Percentiles rank a stretch among this genome's conserved stretches.
Conservation (phyloP, 495 filamentous ascomycete genomes). For the Cudoniella acicularis region DNA sequence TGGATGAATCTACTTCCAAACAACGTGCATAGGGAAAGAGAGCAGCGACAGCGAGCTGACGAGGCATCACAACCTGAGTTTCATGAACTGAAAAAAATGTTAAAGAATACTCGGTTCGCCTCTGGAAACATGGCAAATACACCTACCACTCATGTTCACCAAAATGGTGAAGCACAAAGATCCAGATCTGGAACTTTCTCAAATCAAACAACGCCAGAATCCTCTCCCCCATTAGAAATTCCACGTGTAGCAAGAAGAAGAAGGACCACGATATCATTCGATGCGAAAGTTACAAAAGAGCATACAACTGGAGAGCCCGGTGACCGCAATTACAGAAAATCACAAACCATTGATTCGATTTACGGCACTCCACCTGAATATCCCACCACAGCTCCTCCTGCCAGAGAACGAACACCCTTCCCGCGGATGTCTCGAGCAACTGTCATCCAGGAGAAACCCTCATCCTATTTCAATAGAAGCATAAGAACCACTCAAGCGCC, state of each 20-base stretch:
- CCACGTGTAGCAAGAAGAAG: not conserved
- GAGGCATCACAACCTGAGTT: not conserved
- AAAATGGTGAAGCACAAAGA: too few species aligned
- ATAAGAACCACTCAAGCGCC: not conserved
- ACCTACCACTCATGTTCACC: too few species aligned
- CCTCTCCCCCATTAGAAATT: not conserved
- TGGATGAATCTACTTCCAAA: slow-evolving; percentile 40
- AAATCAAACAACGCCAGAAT: too few species aligned
- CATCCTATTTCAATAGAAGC: not conserved
- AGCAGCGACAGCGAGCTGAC: not conserved
- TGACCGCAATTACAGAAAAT: not conserved
- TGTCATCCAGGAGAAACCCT: not conserved
- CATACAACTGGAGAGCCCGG: not conserved
- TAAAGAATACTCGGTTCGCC: not conserved
- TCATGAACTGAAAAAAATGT: not conserved
- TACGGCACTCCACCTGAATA: slow-evolving; percentile 13
- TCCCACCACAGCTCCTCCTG: not conserved
- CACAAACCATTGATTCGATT: slow-evolving; percentile 2
- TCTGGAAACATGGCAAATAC: too few species aligned
- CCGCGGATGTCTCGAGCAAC: not conserved
- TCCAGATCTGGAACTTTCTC: too few species aligned
- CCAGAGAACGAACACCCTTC: not conserved
- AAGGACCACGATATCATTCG: not conserved
- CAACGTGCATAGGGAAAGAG: slow-evolving; percentile 16
- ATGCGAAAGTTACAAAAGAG: not conserved